phyloP scores from a whole-genome alignment of 2,329 filamentous ascomycete genomes.

The Purpureocillium takamizusanense region DNA sequence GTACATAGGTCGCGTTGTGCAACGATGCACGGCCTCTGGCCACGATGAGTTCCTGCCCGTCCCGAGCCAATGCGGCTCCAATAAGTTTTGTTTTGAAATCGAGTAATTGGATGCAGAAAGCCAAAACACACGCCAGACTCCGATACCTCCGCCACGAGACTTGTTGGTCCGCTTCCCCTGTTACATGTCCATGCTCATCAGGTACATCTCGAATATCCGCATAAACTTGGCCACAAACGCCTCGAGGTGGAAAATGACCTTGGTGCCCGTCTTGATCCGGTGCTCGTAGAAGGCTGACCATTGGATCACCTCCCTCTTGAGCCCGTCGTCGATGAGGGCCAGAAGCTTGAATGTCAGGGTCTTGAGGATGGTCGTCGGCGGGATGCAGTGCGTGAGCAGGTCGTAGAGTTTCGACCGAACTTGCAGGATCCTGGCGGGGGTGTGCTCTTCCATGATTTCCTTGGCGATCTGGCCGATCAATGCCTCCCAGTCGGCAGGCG shows the following conservation, averaged over 20 bases:
- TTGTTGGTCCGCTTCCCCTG: too few relatives aligned
- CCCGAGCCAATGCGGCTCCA: too few relatives aligned
- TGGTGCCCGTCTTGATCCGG: constrained; percentile 80
- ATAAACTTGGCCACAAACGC: constrained; percentile 99
- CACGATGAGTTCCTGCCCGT: too few relatives aligned
- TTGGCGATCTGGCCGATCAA: constrained; percentile 83
- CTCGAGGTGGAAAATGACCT: constrained; percentile 96
- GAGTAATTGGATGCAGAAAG: too few relatives aligned
- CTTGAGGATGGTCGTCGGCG: constrained; percentile 87
- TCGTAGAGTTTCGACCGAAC: constrained; percentile 95
- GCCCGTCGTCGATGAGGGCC: constrained; percentile 72
- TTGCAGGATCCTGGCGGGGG: constrained; percentile 78
- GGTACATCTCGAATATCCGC: constrained; percentile 85
- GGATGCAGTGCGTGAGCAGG: constrained; percentile 92
- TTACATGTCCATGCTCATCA: constrained; percentile 76
- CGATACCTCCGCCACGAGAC: too few relatives aligned
- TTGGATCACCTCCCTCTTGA: constrained; percentile 87
- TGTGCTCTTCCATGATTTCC: constrained; percentile 88
- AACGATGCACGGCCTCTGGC: too few relatives aligned
- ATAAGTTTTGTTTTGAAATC: too few relatives aligned
- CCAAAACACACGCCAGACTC: too few relatives aligned
- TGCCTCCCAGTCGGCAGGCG: constrained; percentile 94
- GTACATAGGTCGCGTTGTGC: too few relatives aligned
- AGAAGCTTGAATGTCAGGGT: constrained; percentile 92
- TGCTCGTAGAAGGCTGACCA: constrained; percentile 99